Conservation (phyloP, 1,284 basidiomycete species). For the Marasmius fiardii region DNA sequence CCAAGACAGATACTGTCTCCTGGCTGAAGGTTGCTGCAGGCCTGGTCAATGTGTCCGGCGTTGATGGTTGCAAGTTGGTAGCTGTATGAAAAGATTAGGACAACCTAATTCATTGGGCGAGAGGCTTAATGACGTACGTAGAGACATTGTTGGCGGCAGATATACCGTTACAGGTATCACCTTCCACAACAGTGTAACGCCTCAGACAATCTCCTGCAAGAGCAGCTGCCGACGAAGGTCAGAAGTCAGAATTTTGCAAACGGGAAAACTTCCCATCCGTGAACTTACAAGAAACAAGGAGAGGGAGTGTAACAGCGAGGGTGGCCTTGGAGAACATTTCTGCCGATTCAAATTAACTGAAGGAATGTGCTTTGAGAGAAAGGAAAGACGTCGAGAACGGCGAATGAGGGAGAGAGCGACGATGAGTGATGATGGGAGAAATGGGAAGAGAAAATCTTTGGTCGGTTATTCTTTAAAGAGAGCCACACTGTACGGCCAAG, state of each 20-base stretch:
- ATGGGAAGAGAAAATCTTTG: not conserved
- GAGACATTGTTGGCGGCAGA: slow-evolving; percentile 63
- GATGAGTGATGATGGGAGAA: not conserved
- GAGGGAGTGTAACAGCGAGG: slow-evolving; percentile 1
- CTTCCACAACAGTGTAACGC: slow-evolving; percentile 52
- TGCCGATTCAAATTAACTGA: not conserved
- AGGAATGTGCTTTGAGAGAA: not conserved
- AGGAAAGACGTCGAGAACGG: not conserved
- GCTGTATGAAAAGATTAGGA: slow-evolving; percentile 30
- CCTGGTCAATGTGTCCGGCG: slow-evolving; percentile 38
- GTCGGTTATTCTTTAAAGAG: not conserved
- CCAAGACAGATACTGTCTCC: slow-evolving; percentile 51
- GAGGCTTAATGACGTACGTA: slow-evolving; percentile 41
- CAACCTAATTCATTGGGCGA: not conserved
- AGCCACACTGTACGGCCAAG: not conserved
- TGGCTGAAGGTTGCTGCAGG: slow-evolving; percentile 55
- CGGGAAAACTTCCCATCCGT: not conserved
- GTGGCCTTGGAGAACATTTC: slow-evolving; percentile 1
- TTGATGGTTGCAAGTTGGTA: slow-evolving; percentile 72
- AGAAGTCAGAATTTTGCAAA: slow-evolving; percentile 5
- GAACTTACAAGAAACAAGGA: not conserved
- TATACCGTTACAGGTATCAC: slow-evolving; percentile 69
- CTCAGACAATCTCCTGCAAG: slow-evolving; percentile 52
- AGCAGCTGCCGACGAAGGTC: slow-evolving; percentile 27
- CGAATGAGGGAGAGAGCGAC: not conserved